Base-by-base conservation (phyloP, 2,329 filamentous ascomycete species). In the Penicillium olsonii region DNA sequence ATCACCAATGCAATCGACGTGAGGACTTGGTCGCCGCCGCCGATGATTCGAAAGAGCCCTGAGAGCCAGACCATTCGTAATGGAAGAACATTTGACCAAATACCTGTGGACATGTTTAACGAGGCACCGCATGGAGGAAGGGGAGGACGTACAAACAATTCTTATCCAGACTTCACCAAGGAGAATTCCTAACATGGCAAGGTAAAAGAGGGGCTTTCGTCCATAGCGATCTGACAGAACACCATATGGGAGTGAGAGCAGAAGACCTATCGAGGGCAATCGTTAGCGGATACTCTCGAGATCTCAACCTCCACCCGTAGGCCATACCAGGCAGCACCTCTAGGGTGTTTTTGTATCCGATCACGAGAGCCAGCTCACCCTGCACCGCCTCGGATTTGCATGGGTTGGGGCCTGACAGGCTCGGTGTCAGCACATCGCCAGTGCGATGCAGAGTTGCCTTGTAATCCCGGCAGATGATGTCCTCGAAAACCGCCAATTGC, bases 331-430 rank as follows among this genome's bases (percentile, higher is more conserved):
- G 63, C 15, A 67, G 20, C 6, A 55, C 46, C 17, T 57, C 57
- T 18, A 61, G 54, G 5, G 58, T 64, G 22, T 62, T 57, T 41
- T 66, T 65, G 48, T 62, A 66, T 2, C 66, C 66, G 12, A 56
- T 52, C 5, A 68, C 37, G 11, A 68, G 38, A 10, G 66, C 66
- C 37, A 68, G 38, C 42, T 68, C 65, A 14, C 53, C 61, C 39
- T 68, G 66, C 12, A 68, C 64, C 12, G 48, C 46, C 19, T 65
- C 65, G 5, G 64, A 61, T 56, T 68, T 68, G 38, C 66, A 68
- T 12, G 52, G 56, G 27, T 61, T 44, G 15, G 11, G 10, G 15
- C 20, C 37, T 14, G 39, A 17, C 3, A 31, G 35, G 9, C 18
- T 19, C 10, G 22, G 17, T 7, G 43, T 50, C 2, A 35, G 6